phyloP scores from a whole-genome alignment of 2,329 filamentous ascomycete genomes.

The Aspergillus vadensis region DNA sequence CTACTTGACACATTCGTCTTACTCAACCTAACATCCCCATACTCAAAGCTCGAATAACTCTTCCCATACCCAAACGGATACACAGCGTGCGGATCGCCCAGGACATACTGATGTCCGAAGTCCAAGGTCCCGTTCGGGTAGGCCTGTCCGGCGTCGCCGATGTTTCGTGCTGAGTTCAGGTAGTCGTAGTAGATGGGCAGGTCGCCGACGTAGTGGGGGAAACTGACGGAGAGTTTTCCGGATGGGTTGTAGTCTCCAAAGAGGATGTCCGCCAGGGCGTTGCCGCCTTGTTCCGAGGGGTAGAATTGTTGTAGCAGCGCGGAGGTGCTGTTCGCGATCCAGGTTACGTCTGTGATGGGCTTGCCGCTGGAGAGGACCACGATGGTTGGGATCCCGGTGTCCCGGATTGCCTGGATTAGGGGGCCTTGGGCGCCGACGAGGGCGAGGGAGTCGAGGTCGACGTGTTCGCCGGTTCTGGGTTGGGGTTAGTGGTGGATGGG shows the following conservation, averaged over 20 bases:
- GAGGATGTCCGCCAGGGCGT: slow-evolving; percentile 66
- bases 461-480: slow-evolving; percentile 65
- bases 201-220: slow-evolving; percentile 68
- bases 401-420: slow-evolving; percentile 67
- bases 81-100: slow-evolving; percentile 60
- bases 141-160: slow-evolving; percentile 55
- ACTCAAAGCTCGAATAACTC: slow-evolving; percentile 66
- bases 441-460: slow-evolving; percentile 64
- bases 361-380: slow-evolving; percentile 71
- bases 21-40: slow-evolving; percentile 39
- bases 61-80: slow-evolving; percentile 69
- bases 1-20: slow-evolving; percentile 52
- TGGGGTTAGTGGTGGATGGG: not conserved
- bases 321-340: slow-evolving; percentile 66
- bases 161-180: slow-evolving; percentile 64
- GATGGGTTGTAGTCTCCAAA: slow-evolving; percentile 67
- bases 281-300: slow-evolving; percentile 67
- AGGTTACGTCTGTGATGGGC: slow-evolving; percentile 67
- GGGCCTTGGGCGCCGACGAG: slow-evolving; percentile 70
- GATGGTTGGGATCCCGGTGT: slow-evolving; percentile 67
- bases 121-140: slow-evolving; percentile 61
- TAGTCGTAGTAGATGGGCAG: slow-evolving; percentile 73
- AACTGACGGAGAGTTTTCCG: slow-evolving; percentile 66
- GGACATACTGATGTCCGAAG: slow-evolving; percentile 67
- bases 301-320: slow-evolving; percentile 76